Base-by-base conservation (phyloP, 805 yeast genomes). In the Lachancea dasiensis region DNA sequence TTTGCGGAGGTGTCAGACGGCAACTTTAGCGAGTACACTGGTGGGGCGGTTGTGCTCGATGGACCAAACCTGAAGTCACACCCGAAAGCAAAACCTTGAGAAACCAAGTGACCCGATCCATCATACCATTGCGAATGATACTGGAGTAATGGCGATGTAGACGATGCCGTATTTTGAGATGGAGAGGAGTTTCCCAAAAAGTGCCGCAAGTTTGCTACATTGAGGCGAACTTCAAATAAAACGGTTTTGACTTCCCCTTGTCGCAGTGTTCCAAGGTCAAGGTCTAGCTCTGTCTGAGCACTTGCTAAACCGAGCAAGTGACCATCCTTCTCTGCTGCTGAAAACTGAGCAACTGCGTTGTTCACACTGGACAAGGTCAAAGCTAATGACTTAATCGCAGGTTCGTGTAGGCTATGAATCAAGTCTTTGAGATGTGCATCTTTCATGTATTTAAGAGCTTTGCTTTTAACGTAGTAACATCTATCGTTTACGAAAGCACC, bases 271-370 rank as follows among this genome's bases (percentile, higher is more conserved):
- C 44, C 44, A 13, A 36, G 14, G 6, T 21, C 24, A 14, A 42
- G 27, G 11, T 26, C 20, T 14, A 27, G 14, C 29, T 40, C 44
- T 4, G 17, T n/a, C 24, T 17, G 14, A 11, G 28, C 14, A 9
- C 15, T 9, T 4, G 36, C 13, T 4, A 31, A 14, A 13, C 22
- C 21, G 5, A 18, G 11, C 15, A 43, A 29, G 16, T 31, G 31
- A 7, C 46, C 43, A 22, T 39, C 36, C 10, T 22, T 31, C 15
- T 43, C 40, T 6, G 33, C 23, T 5, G 41, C 38, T 21, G 27
- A 34, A 10, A 39, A 13, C 17, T 32, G 34, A n/a, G 28, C 41
- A 5, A 42, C 31, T 5, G 28, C 7, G 9, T 23, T 20, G 24
- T 43, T 35, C 26, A 25, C 23, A 10, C 37, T 31, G 9, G 20